Percentiles rank a stretch among this genome's conserved stretches.
These are phyloP conservation scores for Dryadomyces sulphureus DNA, from an alignment of 2,329 filamentous ascomycete species.

Conservation along the genomic window DNA sequence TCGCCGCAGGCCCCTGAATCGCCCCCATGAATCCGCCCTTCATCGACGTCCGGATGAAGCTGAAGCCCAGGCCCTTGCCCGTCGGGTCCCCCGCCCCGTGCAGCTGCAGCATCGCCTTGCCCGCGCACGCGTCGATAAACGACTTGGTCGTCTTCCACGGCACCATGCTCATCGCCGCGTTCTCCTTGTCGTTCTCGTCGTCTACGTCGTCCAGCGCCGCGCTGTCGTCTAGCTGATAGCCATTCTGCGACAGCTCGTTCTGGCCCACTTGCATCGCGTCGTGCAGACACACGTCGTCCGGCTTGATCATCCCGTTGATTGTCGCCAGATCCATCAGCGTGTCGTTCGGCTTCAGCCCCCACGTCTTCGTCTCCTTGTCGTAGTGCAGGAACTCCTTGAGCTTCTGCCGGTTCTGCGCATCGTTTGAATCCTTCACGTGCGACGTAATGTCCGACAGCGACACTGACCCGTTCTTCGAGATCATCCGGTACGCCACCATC, in stretches of 20 bases:
- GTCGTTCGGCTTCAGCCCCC: constrained; percentile 63
- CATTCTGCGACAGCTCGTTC: constrained; percentile 80
- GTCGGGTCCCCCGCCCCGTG: constrained; percentile 93
- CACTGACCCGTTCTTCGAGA: constrained; percentile 59
- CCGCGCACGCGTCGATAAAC: constrained; percentile 82
- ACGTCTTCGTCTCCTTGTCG: constrained; percentile 75
- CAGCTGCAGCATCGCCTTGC: constrained; percentile 92
- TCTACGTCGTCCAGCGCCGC: constrained; percentile 51
- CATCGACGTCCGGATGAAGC: constrained; percentile 96
- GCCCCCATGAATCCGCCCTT: constrained; percentile 89
- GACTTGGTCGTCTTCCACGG: constrained; percentile 97
- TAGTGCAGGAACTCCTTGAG: constrained; percentile 93
- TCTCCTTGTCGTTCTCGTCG: constrained; percentile 51
- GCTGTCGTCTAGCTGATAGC: constrained; percentile 53
- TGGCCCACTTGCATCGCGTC: constrained; percentile 95
- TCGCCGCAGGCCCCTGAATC: constrained; percentile 48
- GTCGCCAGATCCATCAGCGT: constrained; percentile 64
- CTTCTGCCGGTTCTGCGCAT: constrained; percentile 91
- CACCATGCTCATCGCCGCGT: constrained; percentile 74
- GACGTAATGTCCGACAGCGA: constrained; percentile 75
- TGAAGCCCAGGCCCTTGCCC: constrained; percentile 84
- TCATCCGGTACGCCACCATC: constrained; percentile 86
- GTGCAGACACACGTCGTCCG: constrained; percentile 85
- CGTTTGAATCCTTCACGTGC: constrained; percentile 83
- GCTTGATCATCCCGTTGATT: constrained; percentile 79